Conservation (phyloP, 2,329 filamentous ascomycete species). For the Paramyrothecium sp. region DNA sequence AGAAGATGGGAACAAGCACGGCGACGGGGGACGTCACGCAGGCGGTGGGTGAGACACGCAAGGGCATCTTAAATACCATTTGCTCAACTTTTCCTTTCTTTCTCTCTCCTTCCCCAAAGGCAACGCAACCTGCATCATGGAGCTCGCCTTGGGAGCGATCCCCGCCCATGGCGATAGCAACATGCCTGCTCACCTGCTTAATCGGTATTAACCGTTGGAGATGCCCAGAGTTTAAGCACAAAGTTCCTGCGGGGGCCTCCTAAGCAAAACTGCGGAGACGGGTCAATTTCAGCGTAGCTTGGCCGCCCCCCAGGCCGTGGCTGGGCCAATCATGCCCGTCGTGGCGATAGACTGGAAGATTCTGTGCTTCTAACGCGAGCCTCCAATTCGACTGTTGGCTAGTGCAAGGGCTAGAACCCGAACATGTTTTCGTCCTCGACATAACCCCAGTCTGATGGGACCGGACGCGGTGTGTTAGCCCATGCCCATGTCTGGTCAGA, state of each 20-base stretch:
- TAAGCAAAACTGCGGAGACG: not conserved
- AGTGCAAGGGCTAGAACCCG: not conserved
- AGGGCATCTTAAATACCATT: not conserved
- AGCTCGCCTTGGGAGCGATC: not conserved
- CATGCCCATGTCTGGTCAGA: not conserved
- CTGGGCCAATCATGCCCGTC: not conserved
- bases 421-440: conserved; percentile 5
- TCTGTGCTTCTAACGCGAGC: not conserved
- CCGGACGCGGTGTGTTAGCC: not conserved
- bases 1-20: not conserved
- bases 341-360: not conserved
- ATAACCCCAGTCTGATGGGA: conserved; percentile 3
- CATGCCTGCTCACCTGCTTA: not conserved
- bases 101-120: not conserved
- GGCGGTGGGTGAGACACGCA: not conserved
- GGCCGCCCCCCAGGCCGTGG: not conserved
- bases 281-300: not conserved
- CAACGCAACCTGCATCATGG: not conserved
- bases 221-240: not conserved
- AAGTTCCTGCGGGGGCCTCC: not conserved
- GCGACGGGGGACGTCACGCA: not conserved
- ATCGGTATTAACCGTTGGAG: not conserved
- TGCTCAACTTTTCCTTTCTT: not conserved
- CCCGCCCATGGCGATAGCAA: not conserved
- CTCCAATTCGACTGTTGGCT: not conserved